Conservation (phyloP, 2,329 filamentous ascomycete species). For the Huntiella omanensis region DNA sequence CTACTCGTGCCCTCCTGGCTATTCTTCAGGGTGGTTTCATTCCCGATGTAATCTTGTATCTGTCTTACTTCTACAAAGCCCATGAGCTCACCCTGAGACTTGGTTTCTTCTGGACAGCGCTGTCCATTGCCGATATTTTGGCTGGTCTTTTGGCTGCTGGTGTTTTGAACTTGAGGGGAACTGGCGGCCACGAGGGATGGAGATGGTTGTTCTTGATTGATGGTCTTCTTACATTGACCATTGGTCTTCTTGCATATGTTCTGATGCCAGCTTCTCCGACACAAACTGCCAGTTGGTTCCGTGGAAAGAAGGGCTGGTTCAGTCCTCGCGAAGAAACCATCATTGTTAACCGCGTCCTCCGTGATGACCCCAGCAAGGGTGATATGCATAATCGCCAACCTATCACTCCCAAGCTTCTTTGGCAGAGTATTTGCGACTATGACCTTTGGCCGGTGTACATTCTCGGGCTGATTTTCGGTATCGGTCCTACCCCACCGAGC, state of each 20-base stretch:
- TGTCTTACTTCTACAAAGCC: constrained; percentile 27
- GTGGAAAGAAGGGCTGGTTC: constrained; percentile 39
- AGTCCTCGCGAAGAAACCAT: constrained; percentile 39
- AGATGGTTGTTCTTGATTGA: constrained; percentile 39
- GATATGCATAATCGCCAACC: constrained; percentile 42
- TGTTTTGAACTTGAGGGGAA: constrained; percentile 23
- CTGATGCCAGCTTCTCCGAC: constrained; percentile 34
- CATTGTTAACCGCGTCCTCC: constrained; percentile 37
- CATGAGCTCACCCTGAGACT: constrained; percentile 22
- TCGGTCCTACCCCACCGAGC: constrained; percentile 26
- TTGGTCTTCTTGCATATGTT: constrained; percentile 34
- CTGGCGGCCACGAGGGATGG: constrained; percentile 21
- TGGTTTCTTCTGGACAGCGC: constrained; percentile 24
- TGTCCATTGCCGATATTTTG: constrained; percentile 22
- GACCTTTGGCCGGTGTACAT: constrained; percentile 39
- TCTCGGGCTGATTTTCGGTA: constrained; percentile 27
- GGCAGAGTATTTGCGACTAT: constrained; percentile 34
- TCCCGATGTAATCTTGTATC: constrained; percentile 23
- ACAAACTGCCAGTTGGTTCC: constrained; percentile 35
- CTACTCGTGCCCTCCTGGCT: constrained; percentile 21
- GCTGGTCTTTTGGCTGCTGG: constrained; percentile 22
- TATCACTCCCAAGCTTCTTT: constrained; percentile 30
- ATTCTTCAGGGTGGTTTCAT: constrained; percentile 29
- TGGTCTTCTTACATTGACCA: constrained; percentile 23
- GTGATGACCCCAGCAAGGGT: constrained; percentile 41